Percentiles rank a stretch among this genome's conserved stretches.
phyloP scores from a whole-genome alignment of 2,329 filamentous ascomycete species.

The Knufia fluminis region DNA sequence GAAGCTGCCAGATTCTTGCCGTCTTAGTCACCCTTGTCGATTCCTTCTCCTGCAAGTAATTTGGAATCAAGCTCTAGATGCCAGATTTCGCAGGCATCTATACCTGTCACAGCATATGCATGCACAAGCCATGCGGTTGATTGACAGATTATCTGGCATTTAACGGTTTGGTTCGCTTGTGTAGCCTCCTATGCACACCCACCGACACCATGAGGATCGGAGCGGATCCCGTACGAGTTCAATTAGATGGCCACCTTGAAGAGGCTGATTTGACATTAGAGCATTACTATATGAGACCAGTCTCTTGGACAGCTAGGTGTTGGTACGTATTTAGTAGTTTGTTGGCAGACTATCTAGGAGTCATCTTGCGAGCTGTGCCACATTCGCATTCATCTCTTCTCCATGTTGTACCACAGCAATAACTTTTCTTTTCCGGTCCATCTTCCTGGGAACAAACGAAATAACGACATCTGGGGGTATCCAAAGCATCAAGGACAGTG shows the following conservation, averaged over 20 bases:
- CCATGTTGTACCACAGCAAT: not conserved
- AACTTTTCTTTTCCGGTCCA: not conserved
- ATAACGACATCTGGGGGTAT: conserved; percentile 6
- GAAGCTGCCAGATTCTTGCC: conserved; percentile 6
- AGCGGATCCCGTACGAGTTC: not conserved
- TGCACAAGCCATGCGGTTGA: not conserved
- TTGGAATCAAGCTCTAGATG: conserved; percentile 4
- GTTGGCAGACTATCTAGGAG: not conserved
- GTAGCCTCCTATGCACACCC: not conserved
- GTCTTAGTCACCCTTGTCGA: not conserved
- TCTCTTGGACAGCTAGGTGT: not conserved
- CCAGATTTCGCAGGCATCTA: not conserved
- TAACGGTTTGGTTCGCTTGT: not conserved
- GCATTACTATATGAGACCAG: conserved; percentile 1
- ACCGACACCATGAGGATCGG: not conserved
- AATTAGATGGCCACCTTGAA: not conserved
- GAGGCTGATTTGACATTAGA: conserved; percentile 4
- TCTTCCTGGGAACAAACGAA: conserved; percentile 1
- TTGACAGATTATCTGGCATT: not conserved
- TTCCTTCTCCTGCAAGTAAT: not conserved
- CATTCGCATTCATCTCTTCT: not conserved
- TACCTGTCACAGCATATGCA: not conserved
- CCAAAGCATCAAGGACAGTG: conserved; percentile 3
- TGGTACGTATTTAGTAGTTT: not conserved
- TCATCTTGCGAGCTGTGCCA: not conserved